A percentile compares a stretch with the other conserved stretches of the same genome.
Conservation (phyloP, 2,329 filamentous ascomycete species). For the Epicoccum nigrum region DNA sequence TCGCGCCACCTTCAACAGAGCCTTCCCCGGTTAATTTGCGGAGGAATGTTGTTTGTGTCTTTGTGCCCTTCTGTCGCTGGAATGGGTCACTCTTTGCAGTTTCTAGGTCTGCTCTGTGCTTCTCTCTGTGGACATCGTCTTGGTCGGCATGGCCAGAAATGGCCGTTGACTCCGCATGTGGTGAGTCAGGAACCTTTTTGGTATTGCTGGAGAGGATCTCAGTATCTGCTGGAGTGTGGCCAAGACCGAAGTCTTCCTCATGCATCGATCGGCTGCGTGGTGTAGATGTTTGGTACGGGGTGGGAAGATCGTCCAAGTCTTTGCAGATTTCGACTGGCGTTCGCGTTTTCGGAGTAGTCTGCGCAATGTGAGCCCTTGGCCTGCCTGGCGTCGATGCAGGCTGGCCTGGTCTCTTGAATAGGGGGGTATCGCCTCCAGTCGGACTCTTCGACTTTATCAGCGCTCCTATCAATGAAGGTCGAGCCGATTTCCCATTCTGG, state of each 20-base stretch:
- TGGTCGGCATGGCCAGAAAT: slow-evolving; percentile 46
- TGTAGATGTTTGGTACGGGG: slow-evolving; percentile 22
- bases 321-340: slow-evolving; percentile 15
- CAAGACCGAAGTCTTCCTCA: slow-evolving; percentile 8
- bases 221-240: slow-evolving; percentile 4
- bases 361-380: slow-evolving; percentile 8
- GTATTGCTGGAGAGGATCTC: slow-evolving; percentile 50
- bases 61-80: slow-evolving; percentile 13
- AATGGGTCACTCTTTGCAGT: slow-evolving; percentile 40
- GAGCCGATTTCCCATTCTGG: slow-evolving; percentile 7
- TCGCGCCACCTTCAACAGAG: not conserved
- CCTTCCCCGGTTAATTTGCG: slow-evolving; percentile 35
- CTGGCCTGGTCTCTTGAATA: slow-evolving; percentile 29
- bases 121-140: slow-evolving; percentile 39
- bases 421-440: not conserved
- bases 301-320: slow-evolving; percentile 1
- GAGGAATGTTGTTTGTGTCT: slow-evolving; percentile 27
- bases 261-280: slow-evolving; percentile 8
- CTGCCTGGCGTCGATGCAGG: slow-evolving; percentile 24
- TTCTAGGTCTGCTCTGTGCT: slow-evolving; percentile 31
- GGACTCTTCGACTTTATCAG: slow-evolving; percentile 18
- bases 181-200: slow-evolving; percentile 51
- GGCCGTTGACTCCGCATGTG: slow-evolving; percentile 47
- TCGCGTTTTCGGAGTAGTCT: slow-evolving; percentile 3
- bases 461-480: slow-evolving; percentile 21